Evolutionary conservation across 2,329 filamentous ascomycete genomes (phyloP), one percentile per base, ranked within the genome.

Genomic region (Aureobasidium sp.): DNA sequence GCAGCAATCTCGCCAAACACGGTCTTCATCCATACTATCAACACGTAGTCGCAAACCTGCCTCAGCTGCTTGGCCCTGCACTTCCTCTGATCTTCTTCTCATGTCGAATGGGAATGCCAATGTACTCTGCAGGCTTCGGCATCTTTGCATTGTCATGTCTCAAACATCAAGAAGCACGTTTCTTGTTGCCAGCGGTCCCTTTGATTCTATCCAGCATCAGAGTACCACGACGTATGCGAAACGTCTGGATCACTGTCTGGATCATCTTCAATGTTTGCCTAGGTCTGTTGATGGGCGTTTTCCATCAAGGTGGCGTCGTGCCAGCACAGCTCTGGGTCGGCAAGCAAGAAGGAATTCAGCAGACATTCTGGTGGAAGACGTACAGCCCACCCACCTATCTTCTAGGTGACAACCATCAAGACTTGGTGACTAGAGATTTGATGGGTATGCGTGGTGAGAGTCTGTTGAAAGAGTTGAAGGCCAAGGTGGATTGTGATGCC

Each of bases 341-440:
- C 68, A 82, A 82, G 59, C 85, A 88, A 65, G 79, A 83, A 4
- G 66, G 87, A 64, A 84, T 87, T 9, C 85, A 84, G 1, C 80
- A 86, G 35, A 86, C 86, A 3, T 79, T 89, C 54, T 93, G 89
- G 89, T 93, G 89, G 89, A 92, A 91, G 71, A 92, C 89, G 1
- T 92, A 92, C 70, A 88, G 85, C 70, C 89, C 89, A 19, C 89
- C 89, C 0, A 86, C 87, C 37, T 93, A 89, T 88, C 79, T 93
- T 21, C 77, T 92, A 7, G 87, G 90, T 65, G 86, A 87, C 58
- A 88, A 88, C 72, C 90, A 88, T 65, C 81, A 85, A 65, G 79
- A 88, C 10, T 74, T 91, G n/a, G 79, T 75, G 31, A 92, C 88
- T 1, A 78, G 79, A 62, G 89, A 92, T 68, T 77, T 91, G 21